Evolutionary conservation across 2,329 filamentous ascomycete species (phyloP), one percentile per base, ranked within the genome.

Genomic region (Diaporthe batatas): DNA sequence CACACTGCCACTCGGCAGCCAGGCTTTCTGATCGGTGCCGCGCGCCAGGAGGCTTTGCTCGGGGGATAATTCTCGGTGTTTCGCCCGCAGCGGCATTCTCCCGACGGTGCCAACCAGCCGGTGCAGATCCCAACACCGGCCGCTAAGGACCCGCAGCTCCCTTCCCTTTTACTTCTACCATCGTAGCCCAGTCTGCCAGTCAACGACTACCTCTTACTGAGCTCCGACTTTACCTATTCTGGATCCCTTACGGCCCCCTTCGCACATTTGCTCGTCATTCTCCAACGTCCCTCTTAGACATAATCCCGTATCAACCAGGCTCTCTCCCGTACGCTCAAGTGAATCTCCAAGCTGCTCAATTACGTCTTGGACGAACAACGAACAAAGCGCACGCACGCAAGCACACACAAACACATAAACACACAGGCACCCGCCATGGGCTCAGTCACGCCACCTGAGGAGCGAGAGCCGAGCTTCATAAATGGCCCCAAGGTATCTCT

Each of bases 21-120:
- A 65, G 47, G 6, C 44, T 16, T 51, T 32, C 53, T 32, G 44
- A 67, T 67, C 62, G 62, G 44, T 47, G 7, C 12, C 29, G n/a
- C 62, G 62, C 44, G 47, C 62, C 21, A 67, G 62, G 62, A 39
- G 44, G 44, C 62, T 67, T 39, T 51, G 44, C 12, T 29, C 62
- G 44, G 62, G 62, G 62, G 47, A 53, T 36, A 67, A 53, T 67
- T 44, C 62, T 67, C 62, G 62, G 62, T 51, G 62, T 67, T 67
- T 67, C 62, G 62, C n/a, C 8, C 62, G 29, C 62, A 29, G 36
- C 44, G 11, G 32, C 44, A 39, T 53, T 65, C 44, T 34, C 44
- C 59, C 59, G 59, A 65, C 59, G 29, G 59, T 65, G 59, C 59
- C 32, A 59, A 44, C 59, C 59, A 65, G 21, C 44, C 62, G 62